Conservation (phyloP, 371 early-diverging fungal genomes). For the Mortierella sp. region DNA sequence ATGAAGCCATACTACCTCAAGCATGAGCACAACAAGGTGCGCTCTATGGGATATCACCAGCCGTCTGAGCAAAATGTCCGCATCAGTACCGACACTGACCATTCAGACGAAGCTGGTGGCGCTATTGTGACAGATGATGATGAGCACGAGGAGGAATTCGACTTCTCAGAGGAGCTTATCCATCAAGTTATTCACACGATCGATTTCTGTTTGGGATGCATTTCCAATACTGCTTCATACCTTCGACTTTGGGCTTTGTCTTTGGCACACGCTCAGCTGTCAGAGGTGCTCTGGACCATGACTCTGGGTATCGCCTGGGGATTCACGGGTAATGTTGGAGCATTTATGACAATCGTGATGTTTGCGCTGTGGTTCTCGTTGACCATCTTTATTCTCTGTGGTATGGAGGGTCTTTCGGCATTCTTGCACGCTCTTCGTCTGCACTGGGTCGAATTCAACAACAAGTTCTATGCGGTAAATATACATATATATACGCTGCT, state of each 20-base stretch:
- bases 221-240: conserved; percentile 99
- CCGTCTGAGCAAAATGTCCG: conserved; percentile 67
- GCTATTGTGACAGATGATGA: conserved; percentile 53
- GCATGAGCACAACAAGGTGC: conserved; percentile 82
- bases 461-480: conserved; percentile 96
- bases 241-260: conserved; percentile 99
- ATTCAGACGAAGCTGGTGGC: conserved; percentile 57
- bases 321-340: conserved; percentile 64
- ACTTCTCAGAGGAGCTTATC: conserved; percentile 94
- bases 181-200: conserved; percentile 99
- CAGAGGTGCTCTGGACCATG: conserved; percentile 98
- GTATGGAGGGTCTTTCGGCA: conserved; percentile 99
- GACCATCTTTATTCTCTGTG: conserved; percentile 88
- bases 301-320: conserved; percentile 80
- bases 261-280: conserved; percentile 99
- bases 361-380: conserved; percentile 88
- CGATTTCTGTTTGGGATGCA: conserved; percentile 98
- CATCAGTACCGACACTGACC: conserved; percentile 55
- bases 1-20: conserved; percentile 93
- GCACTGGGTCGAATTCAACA: conserved; percentile 99
- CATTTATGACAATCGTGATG: conserved; percentile 67
- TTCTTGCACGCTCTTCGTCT: conserved; percentile 99
- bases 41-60: conserved; percentile 81
- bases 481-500: conserved; percentile 68
- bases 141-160: conserved; percentile 79